Conservation (phyloP, 2,329 filamentous ascomycete species). For the Penicillium verrucosum region DNA sequence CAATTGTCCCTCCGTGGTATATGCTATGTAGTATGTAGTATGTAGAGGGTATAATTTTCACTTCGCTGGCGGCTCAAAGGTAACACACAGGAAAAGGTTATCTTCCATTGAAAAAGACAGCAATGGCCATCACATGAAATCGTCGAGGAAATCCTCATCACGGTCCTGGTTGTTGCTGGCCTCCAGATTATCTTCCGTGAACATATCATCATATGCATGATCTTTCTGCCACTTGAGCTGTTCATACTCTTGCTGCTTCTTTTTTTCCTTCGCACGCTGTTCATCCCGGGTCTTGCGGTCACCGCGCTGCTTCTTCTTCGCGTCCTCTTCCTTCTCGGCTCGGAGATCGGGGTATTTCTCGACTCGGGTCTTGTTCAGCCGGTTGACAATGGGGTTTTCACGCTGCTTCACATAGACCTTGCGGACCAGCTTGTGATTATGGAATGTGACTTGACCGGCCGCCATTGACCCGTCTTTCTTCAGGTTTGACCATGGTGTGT, state of each 20-base stretch:
- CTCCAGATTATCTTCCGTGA: slow-evolving; percentile 76
- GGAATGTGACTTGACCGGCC: slow-evolving; percentile 90
- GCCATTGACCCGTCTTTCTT: slow-evolving; percentile 96
- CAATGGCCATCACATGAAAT: slow-evolving; percentile 71
- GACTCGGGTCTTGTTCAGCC: slow-evolving; percentile 93
- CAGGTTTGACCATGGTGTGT: slow-evolving; percentile 96
- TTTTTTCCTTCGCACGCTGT: slow-evolving; percentile 40
- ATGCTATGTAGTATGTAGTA: neutral
- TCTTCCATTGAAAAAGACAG: neutral
- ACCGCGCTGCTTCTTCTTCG: slow-evolving; percentile 66
- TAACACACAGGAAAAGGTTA: neutral
- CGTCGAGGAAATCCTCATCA: slow-evolving; percentile 70
- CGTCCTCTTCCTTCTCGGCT: slow-evolving; percentile 74
- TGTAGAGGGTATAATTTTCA: slow-evolving; percentile 7
- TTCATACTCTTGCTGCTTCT: slow-evolving; percentile 67
- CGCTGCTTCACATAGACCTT: slow-evolving; percentile 74
- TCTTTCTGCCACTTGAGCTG: slow-evolving; percentile 93
- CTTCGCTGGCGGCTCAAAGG: neutral
- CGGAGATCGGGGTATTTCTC: slow-evolving; percentile 83
- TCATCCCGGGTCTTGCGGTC: slow-evolving; percentile 52
- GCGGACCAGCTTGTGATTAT: slow-evolving; percentile 79
- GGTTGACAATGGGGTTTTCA: slow-evolving; percentile 89
- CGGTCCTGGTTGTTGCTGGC: slow-evolving; percentile 81
- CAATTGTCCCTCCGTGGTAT: neutral
- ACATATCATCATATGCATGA: slow-evolving; percentile 94